Base-by-base conservation (phyloP, 352 stramenopile genomes). In the Globisporangium paddicum region DNA sequence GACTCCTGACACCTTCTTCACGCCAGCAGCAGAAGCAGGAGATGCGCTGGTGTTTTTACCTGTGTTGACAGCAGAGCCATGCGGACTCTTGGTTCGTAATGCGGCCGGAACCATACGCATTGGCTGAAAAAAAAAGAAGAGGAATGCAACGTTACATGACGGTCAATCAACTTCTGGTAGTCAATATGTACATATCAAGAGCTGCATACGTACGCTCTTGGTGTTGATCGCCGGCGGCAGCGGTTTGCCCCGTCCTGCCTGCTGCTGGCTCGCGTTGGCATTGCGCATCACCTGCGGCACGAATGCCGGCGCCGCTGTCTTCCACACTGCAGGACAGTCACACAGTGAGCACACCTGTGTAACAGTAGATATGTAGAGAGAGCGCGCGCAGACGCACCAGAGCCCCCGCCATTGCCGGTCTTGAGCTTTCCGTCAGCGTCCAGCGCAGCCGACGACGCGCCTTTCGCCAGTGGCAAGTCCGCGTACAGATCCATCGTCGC, bases 401-500 rank as follows among this genome's bases (percentile, higher is more conserved):
- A 82, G 53, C 47, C 75, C 7, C 57, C 46, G 16, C 26, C 25
- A 16, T 16, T 55, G 57, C 61, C 66, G 5, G 66, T 26, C 66
- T 79, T 86, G 61, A 69, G 68, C 54, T 84, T 89, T 10, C 64
- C 73, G 19, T 89, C 67, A 11, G 65, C 65, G 35, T 72, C 78
- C 58, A 82, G 69, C 52, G 73, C 75, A 10, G 73, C 60, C 41
- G 77, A 75, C 56, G 77, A 54, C 47, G 75, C 72, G 52, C 82
- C 77, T 28, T 88, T 87, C 30, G 79, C 82, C 48, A 87, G 71
- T 69, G 81, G 77, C 47, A 93, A 62, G 52, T 90, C 83, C 2
- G 71, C 83, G 59, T 93, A 93, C 60, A 93, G 56, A 79, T 92
- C 82, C 82, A 92, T 92, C 34, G 3, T 23, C 44, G 44, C 23